phyloP scores from a whole-genome alignment of 1,139 yeast species.

The Taphrina sp. region DNA sequence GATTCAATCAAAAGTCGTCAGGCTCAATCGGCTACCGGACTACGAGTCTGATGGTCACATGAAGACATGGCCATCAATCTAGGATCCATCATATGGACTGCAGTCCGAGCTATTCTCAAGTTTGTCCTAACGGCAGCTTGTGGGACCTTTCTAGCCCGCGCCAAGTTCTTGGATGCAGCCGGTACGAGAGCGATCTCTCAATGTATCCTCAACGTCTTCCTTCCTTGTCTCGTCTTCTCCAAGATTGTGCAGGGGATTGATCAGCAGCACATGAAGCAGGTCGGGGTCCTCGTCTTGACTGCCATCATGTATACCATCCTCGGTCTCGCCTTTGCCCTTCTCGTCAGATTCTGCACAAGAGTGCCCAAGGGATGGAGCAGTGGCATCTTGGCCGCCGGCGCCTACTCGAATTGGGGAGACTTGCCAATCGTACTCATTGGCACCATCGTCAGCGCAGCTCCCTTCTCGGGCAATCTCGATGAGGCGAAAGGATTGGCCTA shows the following conservation, averaged over 20 bases:
- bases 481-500: constrained; percentile 71
- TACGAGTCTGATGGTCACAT: no score
- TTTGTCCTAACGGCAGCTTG: constrained; percentile 23
- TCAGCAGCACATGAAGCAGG: constrained; percentile 66
- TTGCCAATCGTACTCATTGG: constrained; percentile 87
- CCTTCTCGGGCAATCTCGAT: constrained; percentile 61
- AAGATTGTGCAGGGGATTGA: constrained; percentile 70
- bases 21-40: no score
- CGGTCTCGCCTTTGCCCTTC: constrained; percentile 42
- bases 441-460: constrained; percentile 66
- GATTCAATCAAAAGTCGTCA: no score
- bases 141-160: constrained; percentile 21
- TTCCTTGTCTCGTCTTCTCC: constrained; percentile 76
- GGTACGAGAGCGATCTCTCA: constrained; percentile 28
- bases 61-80: constrained; percentile 26
- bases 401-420: constrained; percentile 64
- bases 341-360: constrained; percentile 47
- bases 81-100: constrained; percentile 29
- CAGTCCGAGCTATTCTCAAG: constrained; percentile 25
- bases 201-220: constrained; percentile 52
- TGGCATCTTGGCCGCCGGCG: constrained; percentile 71
- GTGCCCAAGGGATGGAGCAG: constrained; percentile 77
- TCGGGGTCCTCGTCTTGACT: constrained; percentile 70
- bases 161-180: constrained; percentile 17
- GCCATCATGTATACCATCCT: constrained; percentile 52